Evolutionary conservation across 2,329 filamentous ascomycete species (phyloP).

Genomic region (Dryadomyces sulphureus): DNA sequence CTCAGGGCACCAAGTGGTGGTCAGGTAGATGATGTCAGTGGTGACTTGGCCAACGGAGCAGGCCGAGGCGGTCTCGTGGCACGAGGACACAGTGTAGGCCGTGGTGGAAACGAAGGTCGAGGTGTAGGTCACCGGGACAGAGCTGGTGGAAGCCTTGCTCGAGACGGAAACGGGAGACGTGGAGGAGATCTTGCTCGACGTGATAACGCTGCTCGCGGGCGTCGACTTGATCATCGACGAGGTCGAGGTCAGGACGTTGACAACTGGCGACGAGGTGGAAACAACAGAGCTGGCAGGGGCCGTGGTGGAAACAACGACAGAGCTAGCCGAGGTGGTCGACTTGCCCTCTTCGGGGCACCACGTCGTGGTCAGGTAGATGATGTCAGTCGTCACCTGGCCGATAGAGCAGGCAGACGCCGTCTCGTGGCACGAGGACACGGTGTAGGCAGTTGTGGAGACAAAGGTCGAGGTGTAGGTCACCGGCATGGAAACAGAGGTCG

Average conservation of each 20-base stretch:
- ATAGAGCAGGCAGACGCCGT: slow-evolving; percentile 1
- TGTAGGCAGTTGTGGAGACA: slow-evolving; percentile 1
- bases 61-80: slow-evolving; percentile 12
- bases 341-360: background rate
- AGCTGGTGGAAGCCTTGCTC: background rate
- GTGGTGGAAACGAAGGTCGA: slow-evolving; percentile 13
- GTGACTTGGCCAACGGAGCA: slow-evolving; percentile 13
- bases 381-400: background rate
- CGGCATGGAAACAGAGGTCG: no score
- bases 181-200: background rate
- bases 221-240: background rate
- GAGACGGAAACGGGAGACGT: background rate
- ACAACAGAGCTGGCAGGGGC: background rate
- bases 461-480: slow-evolving; percentile 3
- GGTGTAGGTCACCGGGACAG: slow-evolving; percentile 2
- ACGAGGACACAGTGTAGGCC: slow-evolving; percentile 15
- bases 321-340: background rate
- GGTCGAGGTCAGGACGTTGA: background rate
- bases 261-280: background rate
- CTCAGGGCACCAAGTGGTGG: slow-evolving; percentile 27
- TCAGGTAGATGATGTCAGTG: slow-evolving; percentile 15
- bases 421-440: slow-evolving; percentile 5
- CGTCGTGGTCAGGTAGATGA: background rate
- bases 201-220: background rate
- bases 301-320: background rate